Evolutionary conservation across 108 stramenopile genomes (phyloP), one percentile per base, ranked within the genome.

Genomic region (Nitzschia sp.): DNA sequence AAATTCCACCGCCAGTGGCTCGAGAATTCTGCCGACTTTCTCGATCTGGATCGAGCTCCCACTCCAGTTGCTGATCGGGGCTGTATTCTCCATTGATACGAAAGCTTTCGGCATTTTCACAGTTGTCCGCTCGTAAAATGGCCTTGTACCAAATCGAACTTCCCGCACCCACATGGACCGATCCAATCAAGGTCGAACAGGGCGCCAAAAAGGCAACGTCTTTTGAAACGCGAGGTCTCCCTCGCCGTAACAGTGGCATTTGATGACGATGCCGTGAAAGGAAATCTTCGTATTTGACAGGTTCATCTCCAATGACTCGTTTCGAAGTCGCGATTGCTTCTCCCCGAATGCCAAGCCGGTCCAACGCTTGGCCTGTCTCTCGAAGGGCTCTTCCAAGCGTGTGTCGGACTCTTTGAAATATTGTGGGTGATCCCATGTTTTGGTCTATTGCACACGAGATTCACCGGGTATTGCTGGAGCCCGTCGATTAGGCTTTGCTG

Each of bases 321-420:
- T 75, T 87, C 23, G 82, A 77, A 0, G 70, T 62, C 21, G 91
- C 89, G 38, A 91, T 79, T 23, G 58, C 46, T 27, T 75, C 59
- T 15, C 84, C 89, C 33, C 83, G 67, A 8, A 91, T 48, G 21
- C 91, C 94, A 27, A 82, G 77, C 8, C 94, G 80, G 55, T 95
- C 94, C 60, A 95, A 46, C 25, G 85, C 85, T 76, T 93, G 94
- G 34, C 91, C 94, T 8, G 91, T 93, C 77, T 95, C 94, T 32
- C 94, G 86, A 11, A 95, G 73, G 23, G 90, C 89, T 18, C 91
- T 83, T 13, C 88, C 86, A 33, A 95, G 58, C 21, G 81, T 78
- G 51, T 95, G 91, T 38, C 90, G 83, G 24, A 91, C 25, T 3
- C 75, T 69, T 51, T 80, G 72, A 49, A 76, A 49, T 17, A 87